phyloP scores from a whole-genome alignment of 768 basidiomycete species.

The Xerocomus potaroensis region DNA sequence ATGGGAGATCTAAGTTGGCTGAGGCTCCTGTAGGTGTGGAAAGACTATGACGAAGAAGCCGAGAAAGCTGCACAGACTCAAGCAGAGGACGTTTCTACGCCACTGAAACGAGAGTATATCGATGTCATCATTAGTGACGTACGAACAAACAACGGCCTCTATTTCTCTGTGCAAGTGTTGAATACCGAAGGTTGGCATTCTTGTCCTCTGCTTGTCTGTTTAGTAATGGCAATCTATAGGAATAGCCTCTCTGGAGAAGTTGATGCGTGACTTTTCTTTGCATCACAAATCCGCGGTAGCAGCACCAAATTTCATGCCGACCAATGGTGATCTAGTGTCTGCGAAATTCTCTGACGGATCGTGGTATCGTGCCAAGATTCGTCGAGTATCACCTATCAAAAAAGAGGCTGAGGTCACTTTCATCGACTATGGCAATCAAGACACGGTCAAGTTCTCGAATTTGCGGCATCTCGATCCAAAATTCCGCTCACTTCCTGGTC shows the following conservation, averaged over 20 bases:
- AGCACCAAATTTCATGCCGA: constrained; percentile 71
- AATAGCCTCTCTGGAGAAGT: constrained; percentile 85
- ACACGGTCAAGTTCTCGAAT: constrained; percentile 74
- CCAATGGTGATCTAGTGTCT: constrained; percentile 85
- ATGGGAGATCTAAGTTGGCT: background rate
- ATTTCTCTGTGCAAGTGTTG: constrained; percentile 90
- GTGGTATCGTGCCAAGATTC: constrained; percentile 96
- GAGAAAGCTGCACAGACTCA: constrained; percentile 49
- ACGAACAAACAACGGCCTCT: constrained; percentile 65
- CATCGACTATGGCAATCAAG: constrained; percentile 95
- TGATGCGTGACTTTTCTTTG: constrained; percentile 91
- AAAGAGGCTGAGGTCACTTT: constrained; percentile 94
- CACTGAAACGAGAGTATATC: constrained; percentile 79
- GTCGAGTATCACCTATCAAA: constrained; percentile 79
- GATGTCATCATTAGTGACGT: constrained; percentile 93
- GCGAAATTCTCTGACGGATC: constrained; percentile 92
- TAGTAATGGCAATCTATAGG: constrained; percentile 41
- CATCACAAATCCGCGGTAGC: constrained; percentile 69
- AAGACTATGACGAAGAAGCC: constrained; percentile 72
- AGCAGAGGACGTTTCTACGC: constrained; percentile 42
- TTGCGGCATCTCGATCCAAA: constrained; percentile 86
- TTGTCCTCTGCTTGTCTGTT: background rate
- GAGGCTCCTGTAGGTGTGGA: constrained; percentile 66
- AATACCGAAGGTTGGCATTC: constrained; percentile 75
- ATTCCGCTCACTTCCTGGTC: constrained; percentile 87